Conservation (phyloP, 495 filamentous ascomycete species). For the Aspergillus leporis region DNA sequence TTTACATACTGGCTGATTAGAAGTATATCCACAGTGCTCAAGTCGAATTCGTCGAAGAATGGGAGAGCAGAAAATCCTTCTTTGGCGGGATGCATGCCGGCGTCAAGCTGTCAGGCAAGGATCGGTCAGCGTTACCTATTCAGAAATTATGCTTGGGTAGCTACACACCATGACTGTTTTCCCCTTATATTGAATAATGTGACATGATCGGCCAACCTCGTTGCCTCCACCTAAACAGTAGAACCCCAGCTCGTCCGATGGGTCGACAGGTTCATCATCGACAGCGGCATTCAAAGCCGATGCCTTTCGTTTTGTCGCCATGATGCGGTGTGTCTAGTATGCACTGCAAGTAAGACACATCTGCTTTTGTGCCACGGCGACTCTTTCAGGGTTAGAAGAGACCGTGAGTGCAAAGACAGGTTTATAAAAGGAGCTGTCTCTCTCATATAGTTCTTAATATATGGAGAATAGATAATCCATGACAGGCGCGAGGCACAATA, state of each 20-base stretch:
- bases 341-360: not conserved
- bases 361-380: not conserved
- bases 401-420: not conserved
- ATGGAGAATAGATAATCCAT: slow-evolving; percentile 11
- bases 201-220: slow-evolving; percentile 95
- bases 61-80: slow-evolving; percentile 91
- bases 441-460: not conserved
- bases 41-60: slow-evolving; percentile 97
- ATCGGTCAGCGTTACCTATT: slow-evolving; percentile 20
- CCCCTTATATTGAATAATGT: slow-evolving; percentile 97
- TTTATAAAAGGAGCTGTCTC: not conserved
- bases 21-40: slow-evolving; percentile 95
- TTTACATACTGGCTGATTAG: slow-evolving; percentile 92
- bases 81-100: slow-evolving; percentile 95
- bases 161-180: slow-evolving; percentile 93
- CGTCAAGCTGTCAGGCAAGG: slow-evolving; percentile 69
- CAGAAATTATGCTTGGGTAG: not conserved
- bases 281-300: slow-evolving; percentile 59
- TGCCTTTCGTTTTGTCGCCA: slow-evolving; percentile 78
- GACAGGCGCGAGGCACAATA: slow-evolving; percentile 9
- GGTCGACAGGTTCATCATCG: slow-evolving; percentile 71
- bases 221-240: slow-evolving; percentile 92
- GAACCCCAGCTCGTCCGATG: slow-evolving; percentile 88
- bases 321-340: slow-evolving; percentile 28
- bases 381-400: not conserved